A percentile compares a stretch with the other conserved stretches of the same genome.
phyloP scores from a whole-genome alignment of 2,329 filamentous ascomycete genomes.

The Chrysosporium queenslandicum region DNA sequence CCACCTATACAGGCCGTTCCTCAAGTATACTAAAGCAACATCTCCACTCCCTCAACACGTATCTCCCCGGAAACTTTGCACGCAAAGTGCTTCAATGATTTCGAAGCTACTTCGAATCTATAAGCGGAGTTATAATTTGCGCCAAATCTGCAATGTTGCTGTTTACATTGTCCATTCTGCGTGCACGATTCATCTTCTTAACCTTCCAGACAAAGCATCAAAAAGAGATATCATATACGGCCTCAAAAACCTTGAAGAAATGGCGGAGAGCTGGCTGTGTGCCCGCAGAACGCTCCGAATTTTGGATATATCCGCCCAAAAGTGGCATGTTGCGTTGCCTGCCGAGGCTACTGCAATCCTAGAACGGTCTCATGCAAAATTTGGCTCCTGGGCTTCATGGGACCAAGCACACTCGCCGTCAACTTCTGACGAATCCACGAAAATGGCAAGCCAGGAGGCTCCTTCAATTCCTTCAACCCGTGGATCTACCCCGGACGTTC shows the following conservation, averaged over 20 bases:
- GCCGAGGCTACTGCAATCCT: constrained; percentile 70
- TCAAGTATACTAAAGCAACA: constrained; percentile 72
- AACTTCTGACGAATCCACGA: constrained; percentile 11
- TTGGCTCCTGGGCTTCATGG: constrained; percentile 54
- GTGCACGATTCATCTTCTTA: constrained; percentile 87
- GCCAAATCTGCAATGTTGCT: constrained; percentile 91
- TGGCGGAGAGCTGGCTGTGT: constrained; percentile 88
- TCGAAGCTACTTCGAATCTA: constrained; percentile 92
- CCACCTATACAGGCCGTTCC: constrained; percentile 86
- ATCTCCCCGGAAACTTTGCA: constrained; percentile 82
- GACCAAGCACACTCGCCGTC: constrained; percentile 52
- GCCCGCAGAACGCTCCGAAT: constrained; percentile 77
- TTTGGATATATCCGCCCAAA: constrained; percentile 70
- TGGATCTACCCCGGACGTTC: constrained; percentile 5
- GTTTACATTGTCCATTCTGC: constrained; percentile 94
- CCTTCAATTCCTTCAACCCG: constrained; percentile 7
- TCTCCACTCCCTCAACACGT: constrained; percentile 80
- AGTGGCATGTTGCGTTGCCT: constrained; percentile 80
- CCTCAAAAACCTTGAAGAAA: constrained; percentile 85
- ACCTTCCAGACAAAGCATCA: constrained; percentile 84
- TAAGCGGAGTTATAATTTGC: constrained; percentile 79
- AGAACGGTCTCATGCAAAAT: constrained; percentile 68
- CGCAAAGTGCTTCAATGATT: constrained; percentile 76
- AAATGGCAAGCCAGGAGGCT: constrained; percentile 1
- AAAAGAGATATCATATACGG: constrained; percentile 83